A percentile compares a stretch with the other conserved stretches of the same genome.
Conservation (phyloP, 2,329 filamentous ascomycete genomes). For the Scytalidium sp. region DNA sequence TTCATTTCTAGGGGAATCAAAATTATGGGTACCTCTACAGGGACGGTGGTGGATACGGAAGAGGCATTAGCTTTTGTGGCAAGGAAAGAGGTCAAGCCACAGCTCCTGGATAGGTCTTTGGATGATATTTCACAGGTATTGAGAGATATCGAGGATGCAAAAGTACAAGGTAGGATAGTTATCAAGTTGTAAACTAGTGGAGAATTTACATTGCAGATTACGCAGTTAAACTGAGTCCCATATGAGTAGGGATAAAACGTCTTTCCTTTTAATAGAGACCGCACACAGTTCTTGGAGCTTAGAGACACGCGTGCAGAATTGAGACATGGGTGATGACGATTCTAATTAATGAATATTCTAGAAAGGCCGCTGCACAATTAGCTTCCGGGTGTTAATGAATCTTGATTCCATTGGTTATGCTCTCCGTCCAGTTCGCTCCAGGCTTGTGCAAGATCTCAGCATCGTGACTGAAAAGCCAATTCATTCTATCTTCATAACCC, state of each 20-base stretch:
- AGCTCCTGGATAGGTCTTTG: not conserved
- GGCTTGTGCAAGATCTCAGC: not conserved
- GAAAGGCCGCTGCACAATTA: not conserved
- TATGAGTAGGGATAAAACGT: too few species aligned
- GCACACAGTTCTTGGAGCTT: too few species aligned
- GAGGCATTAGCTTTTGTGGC: not conserved
- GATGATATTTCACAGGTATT: conserved; percentile 1
- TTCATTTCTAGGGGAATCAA: not conserved
- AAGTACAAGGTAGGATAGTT: not conserved
- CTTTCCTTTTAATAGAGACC: too few species aligned
- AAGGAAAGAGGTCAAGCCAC: not conserved
- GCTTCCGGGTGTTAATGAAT: not conserved
- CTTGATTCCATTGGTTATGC: not conserved
- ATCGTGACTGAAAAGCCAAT: conserved; percentile 1
- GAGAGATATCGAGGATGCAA: conserved; percentile 1
- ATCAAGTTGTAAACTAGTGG: too few species aligned
- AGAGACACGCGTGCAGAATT: too few species aligned
- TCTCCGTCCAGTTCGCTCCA: not conserved
- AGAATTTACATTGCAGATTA: too few species aligned
- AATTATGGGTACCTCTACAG: not conserved
- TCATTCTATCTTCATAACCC: conserved; percentile 1
- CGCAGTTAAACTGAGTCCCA: too few species aligned
- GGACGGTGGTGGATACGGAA: not conserved
- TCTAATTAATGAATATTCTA: not conserved
- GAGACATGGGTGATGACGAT: not conserved